Base-by-base conservation (phyloP, 495 filamentous ascomycete genomes). In the Xylaria cubensis region DNA sequence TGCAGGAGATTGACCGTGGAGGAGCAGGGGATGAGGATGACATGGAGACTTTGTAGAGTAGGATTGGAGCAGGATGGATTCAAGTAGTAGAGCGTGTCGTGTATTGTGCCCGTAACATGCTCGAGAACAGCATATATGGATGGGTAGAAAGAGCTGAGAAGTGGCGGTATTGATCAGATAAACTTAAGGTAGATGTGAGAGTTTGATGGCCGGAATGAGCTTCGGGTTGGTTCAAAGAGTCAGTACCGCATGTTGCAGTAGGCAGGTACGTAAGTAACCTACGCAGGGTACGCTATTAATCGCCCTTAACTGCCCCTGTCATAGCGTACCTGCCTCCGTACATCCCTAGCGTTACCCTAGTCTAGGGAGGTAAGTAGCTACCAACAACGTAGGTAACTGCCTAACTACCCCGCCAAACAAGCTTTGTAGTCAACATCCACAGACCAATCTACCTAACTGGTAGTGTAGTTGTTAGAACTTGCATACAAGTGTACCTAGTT, bases 381-480 rank as follows among this genome's bases (percentile, higher is more conserved):
- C 36, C 36, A 39, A 6, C 24, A 1, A 53, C 3, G 48, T 53
- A 26, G 50, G 50, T 53, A 55, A 10, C 21, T 50, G n/a, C 17
- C 46, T 55, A 51, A 24, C 32, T 32, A 17, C 61, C 63, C 70
- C 70, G 65, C 51, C 46, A 72, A 72, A 72, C 41, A 72, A 72
- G 63, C 62, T 72, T 63, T 50, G 36, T 21, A 19, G 53, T 56
- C 58, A 61, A 61, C 17, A 61, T 21, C 58, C 2, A 13, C 5
- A 10, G 24, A 55, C 48, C 50, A 55, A 51, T 39, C 36, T 39
- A 51, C 26, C 26, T 29, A 51, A 51, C n/a, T 24, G 48, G 46
- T n/a, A 51, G 9, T 21, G 46, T 5, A 39, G 36, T 39, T 8
- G 36, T 39, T 39, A 36, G 34, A 9, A 50, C n/a, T 50, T 19